phyloP scores from a whole-genome alignment of 257 asterid genomes.

The Anisodus tanguticus region DNA sequence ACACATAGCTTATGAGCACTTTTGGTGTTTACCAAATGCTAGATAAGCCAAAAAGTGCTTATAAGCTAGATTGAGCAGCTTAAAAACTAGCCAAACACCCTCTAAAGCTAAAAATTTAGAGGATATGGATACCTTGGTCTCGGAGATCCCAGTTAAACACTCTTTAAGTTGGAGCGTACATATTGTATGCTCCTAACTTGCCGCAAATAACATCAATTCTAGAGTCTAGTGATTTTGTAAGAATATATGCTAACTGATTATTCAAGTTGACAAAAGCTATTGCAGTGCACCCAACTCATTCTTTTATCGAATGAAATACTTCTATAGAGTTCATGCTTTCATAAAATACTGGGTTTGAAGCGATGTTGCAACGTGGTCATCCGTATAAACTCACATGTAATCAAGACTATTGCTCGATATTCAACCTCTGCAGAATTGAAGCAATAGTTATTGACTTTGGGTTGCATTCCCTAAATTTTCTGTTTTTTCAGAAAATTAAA shows the following conservation, averaged over 20 bases:
- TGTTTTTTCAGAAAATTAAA: background rate
- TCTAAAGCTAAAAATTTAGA: background rate
- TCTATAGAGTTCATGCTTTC: background rate
- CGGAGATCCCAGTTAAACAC: background rate
- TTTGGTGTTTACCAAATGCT: conserved; percentile 2
- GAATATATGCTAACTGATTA: background rate
- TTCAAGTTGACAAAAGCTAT: background rate
- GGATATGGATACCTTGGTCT: background rate
- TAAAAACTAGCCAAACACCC: background rate
- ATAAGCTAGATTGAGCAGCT: background rate
- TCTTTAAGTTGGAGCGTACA: background rate
- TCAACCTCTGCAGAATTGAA: background rate
- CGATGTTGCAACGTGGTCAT: background rate
- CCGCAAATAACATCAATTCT: background rate
- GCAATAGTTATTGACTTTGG: background rate
- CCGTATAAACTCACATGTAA: background rate
- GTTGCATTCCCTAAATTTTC: background rate
- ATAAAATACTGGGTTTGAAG: background rate
- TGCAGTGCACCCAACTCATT: background rate
- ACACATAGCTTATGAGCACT: background rate
- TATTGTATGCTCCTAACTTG: background rate
- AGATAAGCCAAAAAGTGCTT: background rate
- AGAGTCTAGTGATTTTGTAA: background rate
- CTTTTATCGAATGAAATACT: background rate
- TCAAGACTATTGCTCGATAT: background rate